Evolutionary conservation across 1,139 yeast species (phyloP).

Genomic region (Torulaspora globosa): DNA sequence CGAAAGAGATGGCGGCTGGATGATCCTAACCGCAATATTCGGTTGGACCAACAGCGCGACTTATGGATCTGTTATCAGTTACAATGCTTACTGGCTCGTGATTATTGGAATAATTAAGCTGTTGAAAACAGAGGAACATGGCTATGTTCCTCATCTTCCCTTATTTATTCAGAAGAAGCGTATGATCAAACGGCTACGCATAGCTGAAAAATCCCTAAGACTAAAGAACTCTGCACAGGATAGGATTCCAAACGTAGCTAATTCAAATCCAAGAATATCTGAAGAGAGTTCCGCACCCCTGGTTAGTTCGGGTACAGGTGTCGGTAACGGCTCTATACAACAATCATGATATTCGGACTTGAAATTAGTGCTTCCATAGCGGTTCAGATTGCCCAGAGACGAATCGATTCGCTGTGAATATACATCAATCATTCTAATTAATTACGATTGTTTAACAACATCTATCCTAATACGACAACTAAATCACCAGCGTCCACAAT

Average conservation of each 20-base stretch:
- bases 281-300: constrained; percentile 33
- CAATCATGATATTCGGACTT: background rate
- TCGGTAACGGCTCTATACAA: constrained; percentile 3
- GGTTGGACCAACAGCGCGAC: constrained; percentile 98
- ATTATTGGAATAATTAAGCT: constrained; percentile 52
- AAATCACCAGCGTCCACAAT: constrained; percentile 95
- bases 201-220: constrained; percentile 30
- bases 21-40: constrained; percentile 81
- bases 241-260: constrained; percentile 2
- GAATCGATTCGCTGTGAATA: background rate
- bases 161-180: constrained; percentile 54
- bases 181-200: constrained; percentile 46
- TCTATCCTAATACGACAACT: constrained; percentile 60
- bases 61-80: constrained; percentile 81
- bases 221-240: constrained; percentile 16
- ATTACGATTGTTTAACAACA: background rate
- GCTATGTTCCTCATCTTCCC: constrained; percentile 58
- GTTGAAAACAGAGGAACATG: constrained; percentile 60
- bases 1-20: constrained; percentile 87
- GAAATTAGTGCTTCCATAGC: background rate
- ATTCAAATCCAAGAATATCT: constrained; percentile 23
- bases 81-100: constrained; percentile 69
- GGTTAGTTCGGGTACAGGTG: constrained; percentile 9
- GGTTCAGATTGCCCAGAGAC: background rate
- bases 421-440: background rate